Conservation (phyloP, 1,139 yeast species). For the Debaryomycetaceae sp. region DNA sequence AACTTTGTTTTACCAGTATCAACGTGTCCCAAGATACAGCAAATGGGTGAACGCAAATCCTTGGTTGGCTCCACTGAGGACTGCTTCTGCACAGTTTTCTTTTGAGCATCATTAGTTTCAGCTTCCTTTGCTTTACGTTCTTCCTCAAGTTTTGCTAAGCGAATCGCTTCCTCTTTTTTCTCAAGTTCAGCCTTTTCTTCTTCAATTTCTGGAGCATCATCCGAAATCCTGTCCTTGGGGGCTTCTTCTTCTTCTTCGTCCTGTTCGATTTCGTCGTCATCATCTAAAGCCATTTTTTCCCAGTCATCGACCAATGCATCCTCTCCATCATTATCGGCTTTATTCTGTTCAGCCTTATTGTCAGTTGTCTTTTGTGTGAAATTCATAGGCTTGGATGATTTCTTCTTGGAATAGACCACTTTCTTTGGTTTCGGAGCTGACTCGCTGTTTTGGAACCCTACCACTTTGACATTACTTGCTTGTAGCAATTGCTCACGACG, state of each 20-base stretch:
- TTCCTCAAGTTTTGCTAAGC: slow-evolving; percentile 11
- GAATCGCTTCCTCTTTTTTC: slow-evolving; percentile 12
- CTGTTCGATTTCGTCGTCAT: slow-evolving; percentile 49
- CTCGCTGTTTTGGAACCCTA: slow-evolving; percentile 55
- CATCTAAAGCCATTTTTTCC: slow-evolving; percentile 61
- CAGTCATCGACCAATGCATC: slow-evolving; percentile 61
- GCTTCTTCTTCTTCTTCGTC: slow-evolving; percentile 22
- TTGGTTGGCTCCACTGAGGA: slow-evolving; percentile 21
- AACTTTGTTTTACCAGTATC: slow-evolving; percentile 99
- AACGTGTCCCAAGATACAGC: slow-evolving; percentile 98
- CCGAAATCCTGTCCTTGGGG: slow-evolving; percentile 7
- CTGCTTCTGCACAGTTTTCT: slow-evolving; percentile 14
- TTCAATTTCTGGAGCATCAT: slow-evolving; percentile 18
- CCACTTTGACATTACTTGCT: slow-evolving; percentile 69
- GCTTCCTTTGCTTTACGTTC: slow-evolving; percentile 16
- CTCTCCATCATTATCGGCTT: slow-evolving; percentile 37
- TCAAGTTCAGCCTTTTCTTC: slow-evolving; percentile 19
- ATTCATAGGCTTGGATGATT: slow-evolving; percentile 45
- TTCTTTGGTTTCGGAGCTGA: slow-evolving; percentile 57
- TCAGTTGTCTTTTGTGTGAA: slow-evolving; percentile 23
- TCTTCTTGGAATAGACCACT: slow-evolving; percentile 74
- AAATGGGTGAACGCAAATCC: slow-evolving; percentile 93
- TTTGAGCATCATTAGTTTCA: slow-evolving; percentile 15
- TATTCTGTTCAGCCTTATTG: slow-evolving; percentile 14
- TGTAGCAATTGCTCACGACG: slow-evolving; percentile 85